Evolutionary conservation across 2,329 filamentous ascomycete genomes (phyloP), one percentile per base, ranked within the genome.

Genomic region (Bisporella sp.): DNA sequence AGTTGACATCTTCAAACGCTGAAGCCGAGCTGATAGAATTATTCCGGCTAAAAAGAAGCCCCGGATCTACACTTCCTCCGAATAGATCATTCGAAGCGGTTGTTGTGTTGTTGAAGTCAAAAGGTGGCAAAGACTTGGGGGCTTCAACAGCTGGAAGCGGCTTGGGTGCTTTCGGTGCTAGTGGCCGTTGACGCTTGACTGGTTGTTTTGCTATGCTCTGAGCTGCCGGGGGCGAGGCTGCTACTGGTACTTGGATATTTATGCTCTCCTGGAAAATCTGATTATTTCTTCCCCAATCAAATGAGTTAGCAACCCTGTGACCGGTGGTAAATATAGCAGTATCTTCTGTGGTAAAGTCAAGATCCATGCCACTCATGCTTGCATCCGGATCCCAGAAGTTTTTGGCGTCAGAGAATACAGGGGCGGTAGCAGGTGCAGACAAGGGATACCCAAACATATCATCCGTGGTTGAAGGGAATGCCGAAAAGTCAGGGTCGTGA

Each of bases 401-500:
- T 45, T 70, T 69, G 8, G 69, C 64, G 47, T 71, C 68, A 6
- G 63, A 62, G 55, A 73, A 77, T 3, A 69, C 65, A 1, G 76
- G 70, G 4, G 71, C 71, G 2, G 72, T 71, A 32, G 73, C 72
- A 21, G 79, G 75, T 3, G 77, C 78, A n/a, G 80, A 78, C 65
- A 84, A 70, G 31, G 80, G 77, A 60, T 80, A 82, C 30, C 71
- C 71, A 61, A 82, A 83, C 65, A 84, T 71, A 57, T 83, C 79
- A 49, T 70, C 70, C 9, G 74, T 73, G 44, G 72, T 73, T 40
- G 76, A 68, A n/a, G 72, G 69, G 48, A 69, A 68, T 30, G 69
- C 69, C 61, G 72, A 65, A 53, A 79, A 77, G 60, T 78, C 76
- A 52, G 71, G 67, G 58, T 75, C 73, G 5, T 57, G 57, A 3